Percentiles rank a stretch among this genome's conserved stretches.
Conservation (phyloP, 164 flowering plant genomes). For the Vitis cinerea region DNA sequence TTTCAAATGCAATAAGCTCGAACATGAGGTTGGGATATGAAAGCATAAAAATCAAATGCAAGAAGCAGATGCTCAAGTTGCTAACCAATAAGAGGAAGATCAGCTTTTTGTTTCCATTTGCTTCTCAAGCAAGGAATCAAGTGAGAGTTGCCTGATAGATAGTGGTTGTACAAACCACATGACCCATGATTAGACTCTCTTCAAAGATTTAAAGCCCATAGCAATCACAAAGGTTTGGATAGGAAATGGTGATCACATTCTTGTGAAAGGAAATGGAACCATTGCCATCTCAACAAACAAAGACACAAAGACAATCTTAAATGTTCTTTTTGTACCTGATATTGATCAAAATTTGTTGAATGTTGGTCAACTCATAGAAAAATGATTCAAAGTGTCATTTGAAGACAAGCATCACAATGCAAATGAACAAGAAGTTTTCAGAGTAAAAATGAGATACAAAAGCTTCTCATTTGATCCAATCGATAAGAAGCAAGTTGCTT, state of each 20-base stretch:
- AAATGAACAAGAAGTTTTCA: no score
- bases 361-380: no score
- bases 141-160: constrained; percentile 1
- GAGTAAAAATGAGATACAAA: constrained; percentile 12
- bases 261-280: constrained; percentile 1
- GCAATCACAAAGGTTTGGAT: not conserved
- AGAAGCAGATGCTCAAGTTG: constrained; percentile 4
- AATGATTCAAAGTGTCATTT: no score
- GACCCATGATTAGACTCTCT: constrained; percentile 2
- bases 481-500: not conserved
- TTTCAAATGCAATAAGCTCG: not conserved
- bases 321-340: no score
- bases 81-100: not conserved
- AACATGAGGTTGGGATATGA: constrained; percentile 3
- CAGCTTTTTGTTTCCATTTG: not conserved
- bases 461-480: constrained; percentile 13
- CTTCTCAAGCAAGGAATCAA: not conserved
- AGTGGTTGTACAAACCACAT: constrained; percentile 13
- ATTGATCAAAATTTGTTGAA: no score
- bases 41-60: not conserved
- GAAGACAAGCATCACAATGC: no score
- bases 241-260: constrained; percentile 3
- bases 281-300: not conserved
- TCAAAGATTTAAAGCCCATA: not conserved
- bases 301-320: no score